Evolutionary conservation across 179 eudicot genomes (phyloP), one percentile per base, ranked within the genome.

Genomic region (Dionaea muscipula): DNA sequence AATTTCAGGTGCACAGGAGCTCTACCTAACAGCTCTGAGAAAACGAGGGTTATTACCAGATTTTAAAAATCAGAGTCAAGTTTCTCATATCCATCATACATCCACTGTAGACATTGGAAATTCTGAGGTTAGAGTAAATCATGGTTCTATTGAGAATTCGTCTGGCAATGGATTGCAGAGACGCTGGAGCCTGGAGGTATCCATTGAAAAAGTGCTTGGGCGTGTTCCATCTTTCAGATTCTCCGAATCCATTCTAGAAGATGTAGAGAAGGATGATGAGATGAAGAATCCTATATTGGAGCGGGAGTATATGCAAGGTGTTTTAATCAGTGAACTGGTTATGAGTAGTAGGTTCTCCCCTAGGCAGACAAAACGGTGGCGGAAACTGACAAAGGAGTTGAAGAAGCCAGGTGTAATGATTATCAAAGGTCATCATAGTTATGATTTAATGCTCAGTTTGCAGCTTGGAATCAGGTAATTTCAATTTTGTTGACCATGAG

Each of bases 281-380:
- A 55, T 48, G 38, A 69, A 61, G 59, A 64, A 80, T 50, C 90
- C 90, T 23, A 81, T 90, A 2, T 67, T 86, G 25, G 94, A 91
- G 64, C 74, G 98, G 53, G 98, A 86, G 70, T 91, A 91, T 72
- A 91, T 91, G 98, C 95, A 91, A 77, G 98, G 98, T 59, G 94
- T 84, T 60, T 44, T 91, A 33, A 91, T 91, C 31, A 90, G 82
- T 69, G 97, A 90, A 78, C 65, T 90, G 50, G 94, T 90, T 27
- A 55, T 81, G 23, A 78, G 56, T 67, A 63, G 74, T 64, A 66
- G 83, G 18, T 80, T 90, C 64, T 75, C 95, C 28, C 69, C 81
- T 41, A 81, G 68, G 68, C 81, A 78, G 62, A 80, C 77, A 48
- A 87, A 64, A 64, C 73, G 85, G 68, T 57, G 79, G 55, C 88